Percentiles rank a stretch among this genome's conserved stretches.
Evolutionary conservation across 306 rosid species (phyloP).

Genomic region (Prunus mongolica): DNA sequence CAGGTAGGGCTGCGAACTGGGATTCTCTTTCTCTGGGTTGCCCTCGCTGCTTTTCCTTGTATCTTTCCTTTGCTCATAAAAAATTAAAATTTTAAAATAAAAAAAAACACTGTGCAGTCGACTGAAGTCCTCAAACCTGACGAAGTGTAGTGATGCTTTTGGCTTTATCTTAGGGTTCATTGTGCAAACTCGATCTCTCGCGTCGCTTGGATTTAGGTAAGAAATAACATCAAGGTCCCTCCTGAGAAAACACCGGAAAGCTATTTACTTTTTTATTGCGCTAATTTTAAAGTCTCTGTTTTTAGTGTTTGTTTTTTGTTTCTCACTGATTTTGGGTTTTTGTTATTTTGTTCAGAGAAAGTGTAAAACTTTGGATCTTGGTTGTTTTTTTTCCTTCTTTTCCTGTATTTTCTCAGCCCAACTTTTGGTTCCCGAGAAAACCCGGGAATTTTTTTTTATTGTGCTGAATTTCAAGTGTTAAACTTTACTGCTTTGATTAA

Average conservation of each 20-base stretch:
- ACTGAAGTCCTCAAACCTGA: no score
- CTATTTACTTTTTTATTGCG: not conserved
- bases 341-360: not conserved
- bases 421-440: constrained; percentile 10
- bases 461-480: not conserved
- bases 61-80: no score
- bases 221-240: not conserved
- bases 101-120: no score
- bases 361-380: not conserved
- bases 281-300: not conserved
- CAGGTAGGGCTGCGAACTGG: no score
- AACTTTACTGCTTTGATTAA: not conserved
- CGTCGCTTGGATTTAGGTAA: not conserved
- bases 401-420: no score
- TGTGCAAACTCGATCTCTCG: no score
- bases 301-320: not conserved
- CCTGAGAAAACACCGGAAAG: no score
- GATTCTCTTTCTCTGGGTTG: no score
- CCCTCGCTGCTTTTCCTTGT: no score
- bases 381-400: not conserved
- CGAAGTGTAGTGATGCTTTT: no score
- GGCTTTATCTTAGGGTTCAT: no score
- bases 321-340: not conserved
- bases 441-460: not conserved
- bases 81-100: no score